Base-by-base conservation (phyloP, 306 rosid genomes). In the Pterocarpus santalinus region DNA sequence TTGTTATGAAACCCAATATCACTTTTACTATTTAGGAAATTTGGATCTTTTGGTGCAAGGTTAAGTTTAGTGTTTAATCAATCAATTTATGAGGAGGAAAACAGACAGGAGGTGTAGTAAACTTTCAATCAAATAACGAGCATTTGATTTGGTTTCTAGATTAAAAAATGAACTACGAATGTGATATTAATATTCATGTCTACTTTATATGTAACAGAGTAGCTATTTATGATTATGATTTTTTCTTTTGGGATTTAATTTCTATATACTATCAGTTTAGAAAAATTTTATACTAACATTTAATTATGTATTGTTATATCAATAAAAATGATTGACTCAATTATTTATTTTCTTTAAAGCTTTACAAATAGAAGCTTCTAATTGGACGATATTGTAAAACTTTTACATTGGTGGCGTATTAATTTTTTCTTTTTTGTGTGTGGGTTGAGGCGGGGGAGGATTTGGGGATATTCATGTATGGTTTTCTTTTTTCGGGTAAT, bases 1-100 rank as follows among this genome's bases (percentile, higher is more conserved):
- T 74, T 70, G n/a, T 74, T 60, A 14, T 74, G 76, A 39, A 73
- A 69, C 28, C 71, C 66, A 62, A 38, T 74, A 4, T 70, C 47
- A 28, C 44, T 43, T 46, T 15, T 73, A 56, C 35, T 44, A 4
- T 39, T 82, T 43, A 35, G 5, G 2, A 22, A 17, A n/a, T 67
- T 35, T 38, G 44, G 46, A 32, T 15, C 11, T 47, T 58, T 67
- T 39, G 33, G 12, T 15, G 43, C 32, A 4, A 60, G 70, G 52
- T 67, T 11, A 38, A 68, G 35, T 35, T 49, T 51, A 61, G 67
- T 30, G 22, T 43, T 75, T 58, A n/a, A 72, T 38, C 32, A 43
- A 11, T 60, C 39, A 46, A 14, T 46, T 58, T 38, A 58, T 35
- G 81, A 68, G 47, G 36, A 67, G 71, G 68, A 41, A 75, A 62